Base-by-base conservation (phyloP, 2,329 filamentous ascomycete genomes). In the Penicillium crustosum region DNA sequence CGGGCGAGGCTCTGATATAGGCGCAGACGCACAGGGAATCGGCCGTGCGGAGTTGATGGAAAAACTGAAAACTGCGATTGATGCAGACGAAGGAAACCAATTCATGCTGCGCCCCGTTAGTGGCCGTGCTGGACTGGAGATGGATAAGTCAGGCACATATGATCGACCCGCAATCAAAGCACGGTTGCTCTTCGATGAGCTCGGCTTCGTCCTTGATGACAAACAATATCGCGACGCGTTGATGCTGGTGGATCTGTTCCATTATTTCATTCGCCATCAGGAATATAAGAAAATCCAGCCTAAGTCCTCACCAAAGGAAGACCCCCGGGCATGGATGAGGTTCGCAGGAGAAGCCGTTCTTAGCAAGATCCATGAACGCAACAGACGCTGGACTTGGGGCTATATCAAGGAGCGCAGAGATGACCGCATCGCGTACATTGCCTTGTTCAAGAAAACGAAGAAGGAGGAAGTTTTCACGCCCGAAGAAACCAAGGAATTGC, bases 211-310 rank as follows among this genome's bases (percentile, higher is more conserved):
- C n/a, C 83, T 99, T 33, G 95, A 99, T 66, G 93, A 99, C 64
- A 86, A 97, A 64, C 94, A 99, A 73, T 99, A 99, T 72, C 89
- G 95, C 31, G 94, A 99, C 77, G 91, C 89, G 6, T 79, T 99
- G 58, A 99, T 99, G 94, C 90, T 99, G 80, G 90, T 97, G 2
- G 94, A 99, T 72, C 81, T 97, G 3, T 99, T 99, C 79, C 94
- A 99, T 75, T 97, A 96, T 77, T 99, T 97, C 74, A 90, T 97
- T 66, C 88, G 93, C 33, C 94, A 99, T 65, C 94, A 97, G 73
- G 93, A 99, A 73, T 97, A 97, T 79, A 95, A 95, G 72, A 93
- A 89, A 67, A 82, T 92, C 58, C 91, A 96, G 68, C 94, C 94
- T 4, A 94, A 95, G 70, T 87, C 82, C 57, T 83, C 84, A 0